phyloP scores from a whole-genome alignment of 2,329 filamentous ascomycete genomes.

The Pseudogymnoascus sp. region DNA sequence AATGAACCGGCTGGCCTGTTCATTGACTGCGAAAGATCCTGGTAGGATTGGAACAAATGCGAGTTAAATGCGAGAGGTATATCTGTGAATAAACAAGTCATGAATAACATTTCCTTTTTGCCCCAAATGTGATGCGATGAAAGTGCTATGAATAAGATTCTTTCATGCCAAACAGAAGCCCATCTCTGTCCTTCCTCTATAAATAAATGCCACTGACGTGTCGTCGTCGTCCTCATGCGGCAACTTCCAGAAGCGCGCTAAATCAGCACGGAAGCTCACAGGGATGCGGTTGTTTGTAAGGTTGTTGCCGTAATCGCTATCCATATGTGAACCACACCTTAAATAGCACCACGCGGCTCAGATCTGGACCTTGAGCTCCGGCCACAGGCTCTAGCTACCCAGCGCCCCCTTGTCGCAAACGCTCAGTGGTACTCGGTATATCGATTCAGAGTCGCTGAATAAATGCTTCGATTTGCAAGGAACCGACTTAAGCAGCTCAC shows the following conservation, averaged over 20 bases:
- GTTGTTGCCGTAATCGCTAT: conserved; percentile 7
- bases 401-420: neutral
- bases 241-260: conserved; percentile 8
- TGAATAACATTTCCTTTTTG: neutral
- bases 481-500: conserved; percentile 1
- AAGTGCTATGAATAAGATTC: neutral
- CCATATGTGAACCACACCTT: neutral
- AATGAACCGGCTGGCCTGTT: neutral
- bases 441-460: neutral
- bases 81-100: neutral
- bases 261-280: conserved; percentile 4
- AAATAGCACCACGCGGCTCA: neutral
- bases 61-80: neutral
- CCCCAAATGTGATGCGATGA: neutral
- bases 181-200: neutral
- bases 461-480: conserved; percentile 8
- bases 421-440: neutral
- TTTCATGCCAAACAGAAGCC: neutral
- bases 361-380: neutral
- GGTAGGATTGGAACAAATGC: neutral
- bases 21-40: neutral
- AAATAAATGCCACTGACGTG: neutral
- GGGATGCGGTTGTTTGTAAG: conserved; percentile 3
- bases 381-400: neutral
- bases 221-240: conserved; percentile 1